Evolutionary conservation across 2,329 filamentous ascomycete species (phyloP), one percentile per base, ranked within the genome.

Genomic region (Aureobasidium melanogenum): DNA sequence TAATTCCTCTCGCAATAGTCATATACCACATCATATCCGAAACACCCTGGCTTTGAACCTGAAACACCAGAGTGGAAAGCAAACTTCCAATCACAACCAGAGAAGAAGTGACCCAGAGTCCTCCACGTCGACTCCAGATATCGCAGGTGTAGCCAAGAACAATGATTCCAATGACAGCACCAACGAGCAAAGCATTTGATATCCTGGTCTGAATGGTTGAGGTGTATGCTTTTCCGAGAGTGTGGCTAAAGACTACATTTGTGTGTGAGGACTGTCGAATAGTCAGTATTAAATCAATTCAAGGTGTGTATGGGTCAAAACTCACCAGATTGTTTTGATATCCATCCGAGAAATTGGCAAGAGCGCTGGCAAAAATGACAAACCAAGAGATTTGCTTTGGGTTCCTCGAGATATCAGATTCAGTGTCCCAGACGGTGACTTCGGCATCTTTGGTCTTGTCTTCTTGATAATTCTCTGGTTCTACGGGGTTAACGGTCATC

Each of bases 21-120:
- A 81, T 71, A 74, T 81, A 81, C 78, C 79, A 81, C 60, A 80
- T 78, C 77, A 82, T 81, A 61, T 76, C 77, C 19, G 76, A 1
- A 3, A 50, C 48, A 6, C 65, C 66, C 10, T 63, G 65, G 8
- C 63, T 28, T 17, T 56, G 17, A 3, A 77, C 69, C 41, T 73
- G 69, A 34, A 77, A 69, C 1, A 72, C 72, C 47, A 77, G 62
- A 2, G 71, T 70, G 4, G 74, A 68, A 69, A 77, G 68, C 2
- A 73, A 60, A 34, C 67, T 71, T 0, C 71, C 71, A 30, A 72
- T 57, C 17, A 70, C 66, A 1, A 73, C 71, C 8, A 73, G 63
- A 0, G 61, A 64, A 15, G 70, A 71, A 6, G 71, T 73, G 19
- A 73, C 63, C 12, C 70, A 63, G 65, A 73, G 69, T 6, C 70